Conservation (phyloP, 768 basidiomycete species). For the Kwoniella europaea region DNA sequence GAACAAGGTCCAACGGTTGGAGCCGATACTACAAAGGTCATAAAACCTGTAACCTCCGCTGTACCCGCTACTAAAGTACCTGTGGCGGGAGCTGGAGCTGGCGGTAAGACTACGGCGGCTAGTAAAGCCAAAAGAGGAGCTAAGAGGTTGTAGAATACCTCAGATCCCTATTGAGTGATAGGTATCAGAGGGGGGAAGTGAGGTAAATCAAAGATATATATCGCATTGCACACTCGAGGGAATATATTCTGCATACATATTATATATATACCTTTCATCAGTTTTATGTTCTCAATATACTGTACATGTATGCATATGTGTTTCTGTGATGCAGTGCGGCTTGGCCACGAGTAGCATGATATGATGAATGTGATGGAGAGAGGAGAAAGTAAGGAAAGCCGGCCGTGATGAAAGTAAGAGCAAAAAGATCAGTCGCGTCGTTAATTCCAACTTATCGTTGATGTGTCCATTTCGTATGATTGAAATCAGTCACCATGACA, state of each 20-base stretch:
- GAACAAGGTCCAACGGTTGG: conserved; percentile 17
- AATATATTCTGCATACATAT: not conserved
- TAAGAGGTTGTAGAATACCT: conserved; percentile 36
- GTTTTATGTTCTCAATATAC: not conserved
- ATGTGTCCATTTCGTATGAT: too few relatives aligned
- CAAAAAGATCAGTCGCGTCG: too few relatives aligned
- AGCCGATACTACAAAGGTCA: conserved; percentile 19
- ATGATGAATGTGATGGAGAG: not conserved
- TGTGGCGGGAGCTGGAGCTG: conserved; percentile 3
- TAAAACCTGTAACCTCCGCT: conserved; percentile 21
- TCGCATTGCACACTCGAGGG: not conserved
- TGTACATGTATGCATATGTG: not conserved
- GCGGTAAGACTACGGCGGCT: conserved; percentile 23
- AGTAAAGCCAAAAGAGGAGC: conserved; percentile 48
- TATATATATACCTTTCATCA: not conserved
- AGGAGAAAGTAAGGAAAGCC: not conserved
- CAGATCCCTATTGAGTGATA: too few relatives aligned
- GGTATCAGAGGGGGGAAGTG: too few relatives aligned
- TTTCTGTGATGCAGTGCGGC: not conserved
- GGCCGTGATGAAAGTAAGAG: too few relatives aligned
- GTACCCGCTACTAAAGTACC: not conserved
- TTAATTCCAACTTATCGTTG: too few relatives aligned
- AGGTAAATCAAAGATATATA: too few relatives aligned
- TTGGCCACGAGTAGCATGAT: not conserved
- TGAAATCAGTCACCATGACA: too few relatives aligned